Evolutionary conservation across 352 stramenopile species (phyloP), one percentile per base, ranked within the genome.

Genomic region (Globisporangium radiosum): DNA sequence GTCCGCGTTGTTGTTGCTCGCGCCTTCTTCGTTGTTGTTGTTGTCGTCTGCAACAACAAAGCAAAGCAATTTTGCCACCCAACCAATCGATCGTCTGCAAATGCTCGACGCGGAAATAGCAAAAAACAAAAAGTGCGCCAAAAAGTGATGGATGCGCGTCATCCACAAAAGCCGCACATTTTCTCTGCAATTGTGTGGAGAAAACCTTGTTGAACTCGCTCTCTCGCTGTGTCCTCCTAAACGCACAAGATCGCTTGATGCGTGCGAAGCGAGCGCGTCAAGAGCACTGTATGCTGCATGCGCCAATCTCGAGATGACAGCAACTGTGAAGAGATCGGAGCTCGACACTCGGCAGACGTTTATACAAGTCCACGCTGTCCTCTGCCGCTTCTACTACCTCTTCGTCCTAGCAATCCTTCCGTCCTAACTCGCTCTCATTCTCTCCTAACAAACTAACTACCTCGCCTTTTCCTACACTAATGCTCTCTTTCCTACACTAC

Each of bases 71-170:
- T 47, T 11, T 47, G 43, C 43, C 62, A 66, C 69, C 62, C 65
- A 71, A 63, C 62, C 58, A 66, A 66, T 67, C 65, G 38, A 36
- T 56, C 36, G 13, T 9, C 25, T 33, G 25, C 25, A 54, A 49
- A n/a, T 43, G 15, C 6, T 5, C 1, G 49, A 62, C 57, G 57
- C 10, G 57, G 5, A 17, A 5, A 47, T 59, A 59, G 8, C 19
- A 56, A 52, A 40, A 39, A 33, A 33, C 25, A 33, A 33, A 33
- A 33, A 33, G 25, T 33, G 25, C 1, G 25, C 25, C 25, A 33
- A 33, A 33, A 3, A 2, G 19, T 14, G 13, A 19, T 11, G 43
- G 11, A 47, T 7, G 43, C 43, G 11, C 43, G 43, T 47, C 43
- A 15, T 1, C 13, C 5, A 43, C 39, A 7, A 47, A 17, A 17